Conservation (phyloP, 805 yeast genomes). For the Candida coleopterorum region DNA sequence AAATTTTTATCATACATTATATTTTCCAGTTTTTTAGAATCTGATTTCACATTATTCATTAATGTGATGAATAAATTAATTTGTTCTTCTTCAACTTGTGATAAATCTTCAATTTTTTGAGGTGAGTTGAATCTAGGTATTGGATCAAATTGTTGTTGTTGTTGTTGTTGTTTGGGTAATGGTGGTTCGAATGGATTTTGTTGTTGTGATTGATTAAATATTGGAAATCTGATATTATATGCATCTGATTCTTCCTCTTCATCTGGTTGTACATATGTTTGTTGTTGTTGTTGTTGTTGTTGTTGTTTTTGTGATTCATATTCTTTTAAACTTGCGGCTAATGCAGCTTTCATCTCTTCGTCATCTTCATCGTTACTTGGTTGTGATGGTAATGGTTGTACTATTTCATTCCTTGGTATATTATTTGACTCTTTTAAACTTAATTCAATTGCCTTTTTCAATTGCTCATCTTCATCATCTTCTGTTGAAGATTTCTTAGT, state of each 20-base stretch:
- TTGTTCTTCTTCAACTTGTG: conserved; percentile 63
- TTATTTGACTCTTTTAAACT: conserved; percentile 54
- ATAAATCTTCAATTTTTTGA: conserved; percentile 31
- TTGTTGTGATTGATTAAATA: conserved; percentile 5
- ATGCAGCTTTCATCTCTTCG: conserved; percentile 88
- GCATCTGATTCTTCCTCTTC: conserved; percentile 21
- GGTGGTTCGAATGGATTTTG: conserved; percentile 2
- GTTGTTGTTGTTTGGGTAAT: conserved; percentile 9
- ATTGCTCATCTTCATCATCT: conserved; percentile 68
- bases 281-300: conserved; percentile 10
- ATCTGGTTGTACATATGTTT: conserved; percentile 5
- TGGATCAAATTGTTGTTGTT: conserved; percentile 6
- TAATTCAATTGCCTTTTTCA: conserved; percentile 71
- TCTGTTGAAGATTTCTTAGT: not conserved
- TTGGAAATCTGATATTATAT: conserved; percentile 26
- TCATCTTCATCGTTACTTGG: conserved; percentile 41
- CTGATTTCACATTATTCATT: conserved; percentile 46
- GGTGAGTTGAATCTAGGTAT: conserved; percentile 10
- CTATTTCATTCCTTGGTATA: not conserved
- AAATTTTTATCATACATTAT: conserved; percentile 45
- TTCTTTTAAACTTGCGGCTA: conserved; percentile 83
- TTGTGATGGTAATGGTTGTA: conserved; percentile 20
- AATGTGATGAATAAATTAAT: conserved; percentile 66
- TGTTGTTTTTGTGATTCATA: conserved; percentile 36
- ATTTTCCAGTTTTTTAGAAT: conserved; percentile 39